phyloP scores from a whole-genome alignment of 176 grass and related monocot species.

The Puccinellia tenuiflora region DNA sequence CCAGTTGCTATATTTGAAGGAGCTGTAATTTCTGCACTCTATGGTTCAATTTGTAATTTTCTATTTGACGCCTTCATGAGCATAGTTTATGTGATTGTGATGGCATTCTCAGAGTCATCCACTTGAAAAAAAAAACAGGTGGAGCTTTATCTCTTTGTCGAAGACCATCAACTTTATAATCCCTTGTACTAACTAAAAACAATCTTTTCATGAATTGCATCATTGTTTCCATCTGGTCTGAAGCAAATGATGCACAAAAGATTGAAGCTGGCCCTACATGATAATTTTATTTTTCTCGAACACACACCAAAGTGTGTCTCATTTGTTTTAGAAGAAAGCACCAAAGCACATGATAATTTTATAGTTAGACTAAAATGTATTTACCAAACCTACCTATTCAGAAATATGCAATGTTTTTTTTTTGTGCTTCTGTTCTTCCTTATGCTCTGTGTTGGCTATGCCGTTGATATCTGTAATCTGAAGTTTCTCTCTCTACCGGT shows the following conservation, averaged over 20 bases:
- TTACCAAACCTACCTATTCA: background rate
- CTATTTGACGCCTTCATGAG: background rate
- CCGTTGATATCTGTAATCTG: slow-evolving; percentile 19
- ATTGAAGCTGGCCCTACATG: background rate
- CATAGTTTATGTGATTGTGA: background rate
- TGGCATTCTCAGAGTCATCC: background rate
- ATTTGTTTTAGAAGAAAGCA: too few relatives aligned
- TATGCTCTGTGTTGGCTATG: background rate
- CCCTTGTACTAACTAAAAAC: slow-evolving; percentile 4
- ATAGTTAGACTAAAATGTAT: slow-evolving; percentile 1
- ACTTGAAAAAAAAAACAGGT: background rate
- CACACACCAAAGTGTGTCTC: too few relatives aligned
- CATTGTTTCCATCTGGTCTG: background rate
- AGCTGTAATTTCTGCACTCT: background rate
- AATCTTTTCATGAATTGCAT: slow-evolving; percentile 11
- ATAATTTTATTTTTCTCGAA: background rate
- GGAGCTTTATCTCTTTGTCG: too few relatives aligned
- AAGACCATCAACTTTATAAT: background rate
- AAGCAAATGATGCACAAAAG: slow-evolving; percentile 10
- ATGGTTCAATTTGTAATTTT: background rate
- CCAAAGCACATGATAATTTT: background rate
- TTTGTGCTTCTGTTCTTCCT: slow-evolving; percentile 1
- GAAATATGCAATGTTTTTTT: background rate
- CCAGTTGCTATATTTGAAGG: background rate
- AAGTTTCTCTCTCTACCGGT: slow-evolving; percentile 27